Percentiles rank a stretch among this genome's conserved stretches.
Evolutionary conservation across 2,329 filamentous ascomycete species (phyloP).

Genomic region (Torrubiella hemipterigena): DNA sequence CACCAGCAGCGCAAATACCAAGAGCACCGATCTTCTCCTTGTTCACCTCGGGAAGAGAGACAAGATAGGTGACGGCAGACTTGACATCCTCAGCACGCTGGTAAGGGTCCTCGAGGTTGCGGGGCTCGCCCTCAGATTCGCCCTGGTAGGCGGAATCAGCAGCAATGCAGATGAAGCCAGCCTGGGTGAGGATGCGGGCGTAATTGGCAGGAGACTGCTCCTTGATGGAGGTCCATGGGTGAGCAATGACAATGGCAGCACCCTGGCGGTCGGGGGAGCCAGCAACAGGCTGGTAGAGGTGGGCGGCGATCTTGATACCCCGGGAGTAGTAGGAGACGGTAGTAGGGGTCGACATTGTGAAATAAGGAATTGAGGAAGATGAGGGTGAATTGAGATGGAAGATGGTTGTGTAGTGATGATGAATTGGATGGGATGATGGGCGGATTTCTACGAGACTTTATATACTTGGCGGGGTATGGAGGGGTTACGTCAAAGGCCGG

Average conservation of each 20-base stretch:
- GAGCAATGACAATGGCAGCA: constrained; percentile 13
- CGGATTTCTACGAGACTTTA: too few relatives aligned
- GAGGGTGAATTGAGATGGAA: too few relatives aligned
- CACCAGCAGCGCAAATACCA: constrained; percentile 25
- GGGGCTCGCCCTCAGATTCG: constrained; percentile 20
- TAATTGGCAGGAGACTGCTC: constrained; percentile 21
- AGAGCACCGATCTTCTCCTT: constrained; percentile 20
- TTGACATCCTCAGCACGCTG: constrained; percentile 22
- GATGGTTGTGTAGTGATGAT: too few relatives aligned
- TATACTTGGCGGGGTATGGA: too few relatives aligned
- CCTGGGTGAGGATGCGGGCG: constrained; percentile 14
- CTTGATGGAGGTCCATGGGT: constrained; percentile 20
- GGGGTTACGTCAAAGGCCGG: too few relatives aligned
- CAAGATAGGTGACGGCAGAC: constrained; percentile 20
- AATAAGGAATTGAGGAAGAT: background rate
- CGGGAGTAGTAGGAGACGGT: constrained; percentile 3
- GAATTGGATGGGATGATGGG: too few relatives aligned
- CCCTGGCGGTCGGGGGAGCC: constrained; percentile 2
- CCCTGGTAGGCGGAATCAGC: constrained; percentile 25
- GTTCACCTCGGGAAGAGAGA: constrained; percentile 14
- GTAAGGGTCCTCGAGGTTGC: constrained; percentile 22
- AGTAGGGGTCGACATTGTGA: constrained; percentile 1
- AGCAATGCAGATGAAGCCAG: constrained; percentile 17
- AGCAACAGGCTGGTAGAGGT: constrained; percentile 5
- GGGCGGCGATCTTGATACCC: constrained; percentile 3